phyloP scores from a whole-genome alignment of 2,329 filamentous ascomycete genomes.

The Cryphonectria carpinicola region DNA sequence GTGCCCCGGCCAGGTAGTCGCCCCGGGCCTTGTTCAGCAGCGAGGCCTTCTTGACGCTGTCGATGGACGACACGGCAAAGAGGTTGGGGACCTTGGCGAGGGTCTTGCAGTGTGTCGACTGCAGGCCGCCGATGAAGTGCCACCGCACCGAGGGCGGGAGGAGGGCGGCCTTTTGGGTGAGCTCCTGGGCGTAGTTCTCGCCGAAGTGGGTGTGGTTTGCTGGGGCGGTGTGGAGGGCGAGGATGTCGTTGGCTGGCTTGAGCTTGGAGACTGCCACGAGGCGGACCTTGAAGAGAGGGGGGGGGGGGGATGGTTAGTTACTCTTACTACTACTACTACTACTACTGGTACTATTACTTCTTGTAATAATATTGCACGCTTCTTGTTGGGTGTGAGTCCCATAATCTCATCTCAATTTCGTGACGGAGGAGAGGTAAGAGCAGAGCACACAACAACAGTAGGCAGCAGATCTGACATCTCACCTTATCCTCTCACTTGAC shows the following conservation, averaged over 20 bases:
- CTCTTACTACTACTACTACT: too few species aligned
- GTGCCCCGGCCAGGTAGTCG: slow-evolving; percentile 38
- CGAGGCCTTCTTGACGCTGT: slow-evolving; percentile 83
- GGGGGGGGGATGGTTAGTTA: slow-evolving; percentile 28
- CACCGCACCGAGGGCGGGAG: slow-evolving; percentile 79
- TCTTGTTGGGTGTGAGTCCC: not conserved
- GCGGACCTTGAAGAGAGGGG: slow-evolving; percentile 63
- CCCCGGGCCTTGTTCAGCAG: slow-evolving; percentile 78
- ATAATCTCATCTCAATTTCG: not conserved
- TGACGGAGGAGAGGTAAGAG: not conserved
- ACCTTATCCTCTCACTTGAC: not conserved
- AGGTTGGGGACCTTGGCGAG: slow-evolving; percentile 87
- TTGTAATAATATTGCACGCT: too few species aligned
- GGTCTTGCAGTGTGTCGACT: slow-evolving; percentile 87
- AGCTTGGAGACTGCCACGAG: slow-evolving; percentile 96
- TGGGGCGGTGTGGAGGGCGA: slow-evolving; percentile 73
- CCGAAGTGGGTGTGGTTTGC: slow-evolving; percentile 78
- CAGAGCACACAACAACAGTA: not conserved
- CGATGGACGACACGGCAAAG: slow-evolving; percentile 89
- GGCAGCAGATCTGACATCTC: not conserved
- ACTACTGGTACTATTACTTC: too few species aligned
- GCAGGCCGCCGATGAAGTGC: slow-evolving; percentile 96
- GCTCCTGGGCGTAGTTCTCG: slow-evolving; percentile 94
- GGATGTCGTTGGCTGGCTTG: slow-evolving; percentile 89
- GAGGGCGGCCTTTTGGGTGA: slow-evolving; percentile 80